Conservation (phyloP, 2,329 filamentous ascomycete species). For the Scedosporium aurantiacum region DNA sequence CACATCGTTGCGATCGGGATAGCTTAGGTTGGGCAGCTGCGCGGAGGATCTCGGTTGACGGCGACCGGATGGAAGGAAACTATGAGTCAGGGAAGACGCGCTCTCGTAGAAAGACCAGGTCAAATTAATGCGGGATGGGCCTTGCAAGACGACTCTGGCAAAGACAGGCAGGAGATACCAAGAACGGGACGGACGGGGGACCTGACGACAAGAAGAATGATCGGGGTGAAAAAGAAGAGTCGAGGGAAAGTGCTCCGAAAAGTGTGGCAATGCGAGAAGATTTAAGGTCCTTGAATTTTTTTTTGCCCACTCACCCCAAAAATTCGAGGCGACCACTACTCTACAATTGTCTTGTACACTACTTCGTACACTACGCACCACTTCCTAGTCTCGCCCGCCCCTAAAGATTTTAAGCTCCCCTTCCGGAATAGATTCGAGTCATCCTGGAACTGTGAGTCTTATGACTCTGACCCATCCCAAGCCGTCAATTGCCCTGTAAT, state of each 20-base stretch:
- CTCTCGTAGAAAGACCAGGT: not conserved
- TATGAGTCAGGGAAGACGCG: not conserved
- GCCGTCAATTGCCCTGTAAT: not conserved
- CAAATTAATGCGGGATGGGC: not conserved
- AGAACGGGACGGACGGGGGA: not conserved
- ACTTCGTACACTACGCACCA: not conserved
- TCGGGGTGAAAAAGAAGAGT: not conserved
- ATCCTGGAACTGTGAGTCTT: slow-evolving; percentile 2
- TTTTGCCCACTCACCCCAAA: not conserved
- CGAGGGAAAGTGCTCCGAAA: not conserved
- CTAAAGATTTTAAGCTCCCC: not conserved
- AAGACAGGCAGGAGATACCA: not conserved
- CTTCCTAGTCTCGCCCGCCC: too few relatives aligned
- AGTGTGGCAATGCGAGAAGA: slow-evolving; percentile 1
- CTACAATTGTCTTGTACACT: not conserved
- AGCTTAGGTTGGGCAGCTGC: not conserved
- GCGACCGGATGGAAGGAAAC: not conserved
- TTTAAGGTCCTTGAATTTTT: slow-evolving; percentile 2
- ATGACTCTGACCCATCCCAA: not conserved
- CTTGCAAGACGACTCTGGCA: not conserved
- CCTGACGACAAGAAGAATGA: not conserved
- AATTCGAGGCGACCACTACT: not conserved
- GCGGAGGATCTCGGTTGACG: not conserved
- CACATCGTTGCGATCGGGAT: slow-evolving; percentile 57
- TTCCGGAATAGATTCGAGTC: not conserved